Percentiles rank a stretch among this genome's conserved stretches.
phyloP scores from a whole-genome alignment of 257 asterid species.

The Solanum tarijense region DNA sequence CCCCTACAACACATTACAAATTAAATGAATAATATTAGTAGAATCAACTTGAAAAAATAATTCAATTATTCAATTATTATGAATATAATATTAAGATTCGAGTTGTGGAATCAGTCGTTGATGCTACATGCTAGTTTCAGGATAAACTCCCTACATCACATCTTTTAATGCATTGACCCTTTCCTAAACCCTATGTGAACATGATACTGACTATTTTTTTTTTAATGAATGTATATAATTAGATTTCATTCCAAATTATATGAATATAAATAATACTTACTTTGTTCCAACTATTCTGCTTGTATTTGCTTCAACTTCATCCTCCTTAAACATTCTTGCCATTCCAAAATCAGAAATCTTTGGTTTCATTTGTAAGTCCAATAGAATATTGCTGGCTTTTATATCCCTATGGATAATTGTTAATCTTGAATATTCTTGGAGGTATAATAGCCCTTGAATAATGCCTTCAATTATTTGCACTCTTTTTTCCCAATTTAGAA shows the following conservation, averaged over 20 bases:
- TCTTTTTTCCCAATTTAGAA: neutral
- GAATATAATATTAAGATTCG: neutral
- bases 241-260: neutral
- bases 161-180: too few species aligned
- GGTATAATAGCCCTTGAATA: neutral
- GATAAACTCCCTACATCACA: neutral
- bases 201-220: neutral
- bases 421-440: neutral
- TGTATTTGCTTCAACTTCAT: neutral
- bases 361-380: neutral
- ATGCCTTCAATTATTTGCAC: neutral
- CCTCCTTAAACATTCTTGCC: neutral
- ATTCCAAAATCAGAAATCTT: neutral
- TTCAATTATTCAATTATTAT: too few species aligned
- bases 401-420: neutral
- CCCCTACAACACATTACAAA: conserved; percentile 13
- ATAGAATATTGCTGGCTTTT: neutral
- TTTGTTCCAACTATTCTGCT: neutral
- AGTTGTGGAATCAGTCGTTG: neutral
- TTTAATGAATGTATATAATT: neutral
- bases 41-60: too few species aligned
- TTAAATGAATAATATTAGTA: neutral
- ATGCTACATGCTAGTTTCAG: neutral
- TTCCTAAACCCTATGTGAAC: too few species aligned
- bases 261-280: neutral